phyloP scores from a whole-genome alignment of 148 eudicot genomes.

The Rhododendron vialii region DNA sequence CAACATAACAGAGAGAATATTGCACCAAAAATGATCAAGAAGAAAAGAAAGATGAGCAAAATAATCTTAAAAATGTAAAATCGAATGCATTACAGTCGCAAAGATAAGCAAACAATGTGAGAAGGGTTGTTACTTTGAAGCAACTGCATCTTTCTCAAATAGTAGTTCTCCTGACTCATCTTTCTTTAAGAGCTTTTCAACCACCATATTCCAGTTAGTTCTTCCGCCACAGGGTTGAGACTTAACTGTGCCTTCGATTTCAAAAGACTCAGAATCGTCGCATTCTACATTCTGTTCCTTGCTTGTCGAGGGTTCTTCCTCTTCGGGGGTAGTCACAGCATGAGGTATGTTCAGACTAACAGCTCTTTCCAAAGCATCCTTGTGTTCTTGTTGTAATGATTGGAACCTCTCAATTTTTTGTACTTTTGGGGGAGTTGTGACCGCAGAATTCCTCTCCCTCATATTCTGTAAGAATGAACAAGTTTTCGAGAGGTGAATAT shows the following conservation, averaged over 20 bases:
- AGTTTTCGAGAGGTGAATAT: not conserved
- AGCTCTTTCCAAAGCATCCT: constrained; percentile 83
- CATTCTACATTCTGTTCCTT: constrained; percentile 8
- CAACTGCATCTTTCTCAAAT: constrained; percentile 19
- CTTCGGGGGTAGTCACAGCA: constrained; percentile 39
- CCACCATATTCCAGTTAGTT: constrained; percentile 64
- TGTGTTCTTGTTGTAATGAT: constrained; percentile 75
- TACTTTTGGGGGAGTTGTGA: constrained; percentile 53
- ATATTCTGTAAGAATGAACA: constrained; percentile 36
- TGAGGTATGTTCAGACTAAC: constrained; percentile 80
- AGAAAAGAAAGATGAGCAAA: not conserved
- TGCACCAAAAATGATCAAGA: not conserved
- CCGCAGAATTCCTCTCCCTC: constrained; percentile 33
- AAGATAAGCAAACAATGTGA: not conserved
- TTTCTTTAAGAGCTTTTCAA: constrained; percentile 46
- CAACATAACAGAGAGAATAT: not conserved
- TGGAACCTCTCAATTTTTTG: constrained; percentile 64
- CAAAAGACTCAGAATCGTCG: not conserved
- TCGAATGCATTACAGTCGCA: not conserved
- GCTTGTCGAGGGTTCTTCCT: constrained; percentile 17
- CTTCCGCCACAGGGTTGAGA: constrained; percentile 17
- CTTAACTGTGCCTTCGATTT: constrained; percentile 11
- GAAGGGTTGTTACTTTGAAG: constrained; percentile 3
- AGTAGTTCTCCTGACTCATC: constrained; percentile 29
- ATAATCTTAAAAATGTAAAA: not conserved